Base-by-base conservation (phyloP, 2,329 filamentous ascomycete genomes). In the Xylariaceae sp. region DNA sequence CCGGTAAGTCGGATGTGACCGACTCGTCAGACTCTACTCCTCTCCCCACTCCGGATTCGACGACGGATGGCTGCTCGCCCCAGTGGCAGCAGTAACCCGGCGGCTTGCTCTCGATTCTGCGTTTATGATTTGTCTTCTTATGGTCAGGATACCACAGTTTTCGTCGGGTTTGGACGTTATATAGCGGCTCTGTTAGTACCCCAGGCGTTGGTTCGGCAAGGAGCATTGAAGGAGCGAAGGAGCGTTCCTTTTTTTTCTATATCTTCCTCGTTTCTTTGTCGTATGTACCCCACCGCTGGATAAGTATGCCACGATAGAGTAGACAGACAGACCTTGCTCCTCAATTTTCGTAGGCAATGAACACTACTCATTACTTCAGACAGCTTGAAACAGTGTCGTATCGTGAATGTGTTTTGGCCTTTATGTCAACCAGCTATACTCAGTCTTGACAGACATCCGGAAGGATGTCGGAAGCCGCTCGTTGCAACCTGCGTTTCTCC, bases 401-500 rank as follows among this genome's bases (percentile, higher is more conserved):
- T n/a, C n/a, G n/a, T n/a, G n/a, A n/a, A n/a, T n/a, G n/a, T n/a
- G n/a, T n/a, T n/a, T n/a, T 24, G 21, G 21, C 7, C 21, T 24
- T 24, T 24, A 6, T n/a, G n/a, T 24, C 11, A 11, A 24, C 21
- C 21, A 7, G 29, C 11, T 15, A 4, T 12, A 5, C 15, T 33
- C 6, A 24, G 21, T 40, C 38, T 14, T 28, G 26, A 35, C 38
- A 44, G 4, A 16, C 29, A 35, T 43, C 43, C 3, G 13, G 28
- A 4, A 39, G 36, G 3, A 27, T n/a, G 9, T 41, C 43, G 2
- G 40, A 39, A 26, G 40, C 15, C n/a, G 52, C 27, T 6, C 48
- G 36, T 13, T 40, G 27, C 4, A 31, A 44, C 11, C 48, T 42
- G 11, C 51, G 54, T 34, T 50, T 53, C 27, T 70, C 66, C 48